Base-by-base conservation (phyloP, 1,139 yeast species). In the Nadsonia starkeyi-henricii region DNA sequence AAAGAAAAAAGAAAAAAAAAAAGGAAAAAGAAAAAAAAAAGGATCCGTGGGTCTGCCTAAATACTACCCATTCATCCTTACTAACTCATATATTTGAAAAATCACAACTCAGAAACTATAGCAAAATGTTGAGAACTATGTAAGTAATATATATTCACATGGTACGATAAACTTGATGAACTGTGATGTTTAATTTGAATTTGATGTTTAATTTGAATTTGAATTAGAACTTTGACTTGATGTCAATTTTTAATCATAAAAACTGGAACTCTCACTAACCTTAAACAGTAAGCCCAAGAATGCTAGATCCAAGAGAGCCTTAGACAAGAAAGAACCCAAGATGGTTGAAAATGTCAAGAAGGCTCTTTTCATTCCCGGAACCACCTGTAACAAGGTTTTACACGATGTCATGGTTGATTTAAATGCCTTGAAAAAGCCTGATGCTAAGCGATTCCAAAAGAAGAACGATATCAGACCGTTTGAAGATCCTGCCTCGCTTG, bases 261-360 rank as follows among this genome's bases (percentile, higher is more conserved):
- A 23, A 5, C 9, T 5, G 5, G 28, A 23, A 23, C 28, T 5
- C 5, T 9, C 9, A 5, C 28, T 23, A 23, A 23, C 28, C 28
- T 23, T 5, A 23, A 43, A 45, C 21, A 67, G 71, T 33, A 81
- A 83, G 55, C 97, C 99, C 45, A 89, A 88, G 69, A 91, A 83
- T 62, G 96, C 96, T 51, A 86, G 98, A 63, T 78, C 96, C 50
- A 93, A 93, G 71, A 79, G 99, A 65, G 97, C 95, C 15, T 65
- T 89, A 57, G 95, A 89, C 53, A 83, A 84, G 60, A 81, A 78
- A 58, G 96, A 86, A 61, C 80, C 97, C 50, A 91, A 88, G 69
- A 67, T 86, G 48, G 83, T 82, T 15, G 99, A 91, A 65, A 89
- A 91, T 65, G 79, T 84, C 55, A 93, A 93, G 68, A 76, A 79